A percentile compares a stretch with the other conserved stretches of the same genome.
These are phyloP conservation scores for Penicillium manginii DNA, from an alignment of 495 filamentous ascomycete species.

Conservation along the genomic window DNA sequence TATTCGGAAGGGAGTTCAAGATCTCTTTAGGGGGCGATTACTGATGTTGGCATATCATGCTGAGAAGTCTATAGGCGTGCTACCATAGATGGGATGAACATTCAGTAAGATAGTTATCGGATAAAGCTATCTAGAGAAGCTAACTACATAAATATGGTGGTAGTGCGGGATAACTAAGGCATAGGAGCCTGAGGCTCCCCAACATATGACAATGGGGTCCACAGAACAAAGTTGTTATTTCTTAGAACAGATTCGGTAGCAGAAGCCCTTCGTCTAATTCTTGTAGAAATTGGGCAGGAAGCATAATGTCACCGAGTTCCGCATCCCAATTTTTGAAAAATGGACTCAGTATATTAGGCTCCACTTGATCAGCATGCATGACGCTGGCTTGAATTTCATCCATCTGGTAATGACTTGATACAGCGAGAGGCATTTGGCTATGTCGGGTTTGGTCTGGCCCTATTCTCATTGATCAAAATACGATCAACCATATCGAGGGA, in stretches of 20 bases:
- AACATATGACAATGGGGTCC: too few relatives aligned
- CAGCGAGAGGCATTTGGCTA: neutral
- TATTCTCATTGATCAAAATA: neutral
- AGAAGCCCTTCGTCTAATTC: slow-evolving; percentile 18
- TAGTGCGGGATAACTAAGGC: too few relatives aligned
- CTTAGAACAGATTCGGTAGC: slow-evolving; percentile 15
- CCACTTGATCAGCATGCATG: neutral
- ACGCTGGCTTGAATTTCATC: neutral
- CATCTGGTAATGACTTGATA: neutral
- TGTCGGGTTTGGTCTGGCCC: neutral
- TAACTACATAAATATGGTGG: too few relatives aligned
- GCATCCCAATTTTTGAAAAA: slow-evolving; percentile 16
- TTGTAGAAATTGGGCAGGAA: slow-evolving; percentile 20
- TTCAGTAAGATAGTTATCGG: too few relatives aligned
- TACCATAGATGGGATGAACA: too few relatives aligned
- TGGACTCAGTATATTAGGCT: slow-evolving; percentile 2
- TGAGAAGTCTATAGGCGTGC: too few relatives aligned
- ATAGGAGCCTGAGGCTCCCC: too few relatives aligned
- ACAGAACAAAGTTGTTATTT: too few relatives aligned
- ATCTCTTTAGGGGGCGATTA: too few relatives aligned
- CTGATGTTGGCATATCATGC: too few relatives aligned
- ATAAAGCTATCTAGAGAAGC: too few relatives aligned
- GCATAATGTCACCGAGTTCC: slow-evolving; percentile 20
- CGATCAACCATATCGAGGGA: neutral
- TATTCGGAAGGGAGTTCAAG: too few relatives aligned